A percentile compares a stretch with the other conserved stretches of the same genome.
Evolutionary conservation across 2,329 filamentous ascomycete genomes (phyloP).

Genomic region (Aspergillus hortae): DNA sequence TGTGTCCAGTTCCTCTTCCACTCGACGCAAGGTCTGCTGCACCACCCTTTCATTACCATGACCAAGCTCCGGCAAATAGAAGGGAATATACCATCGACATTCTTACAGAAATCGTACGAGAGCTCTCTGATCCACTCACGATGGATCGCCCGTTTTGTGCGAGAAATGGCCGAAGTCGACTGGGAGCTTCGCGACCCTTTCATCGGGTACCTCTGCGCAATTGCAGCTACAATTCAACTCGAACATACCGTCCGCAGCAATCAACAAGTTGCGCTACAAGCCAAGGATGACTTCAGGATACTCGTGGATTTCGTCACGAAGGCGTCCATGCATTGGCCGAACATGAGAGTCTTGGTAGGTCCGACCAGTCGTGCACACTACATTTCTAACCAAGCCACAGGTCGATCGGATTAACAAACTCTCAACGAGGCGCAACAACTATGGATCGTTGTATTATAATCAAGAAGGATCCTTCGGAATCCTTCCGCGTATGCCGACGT

Average conservation of each 20-base stretch:
- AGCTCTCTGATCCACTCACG: conserved; percentile 25
- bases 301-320: conserved; percentile 20
- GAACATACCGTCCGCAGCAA: conserved; percentile 25
- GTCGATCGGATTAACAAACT: conserved; percentile 18
- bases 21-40: conserved; percentile 20
- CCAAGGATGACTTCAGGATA: conserved; percentile 20
- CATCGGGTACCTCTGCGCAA: conserved; percentile 24
- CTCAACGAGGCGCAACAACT: conserved; percentile 19
- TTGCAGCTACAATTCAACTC: conserved; percentile 26
- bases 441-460: conserved; percentile 23
- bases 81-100: conserved; percentile 22
- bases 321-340: conserved; percentile 19
- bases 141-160: conserved; percentile 24
- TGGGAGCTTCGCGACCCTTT: conserved; percentile 22
- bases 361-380: too few species aligned
- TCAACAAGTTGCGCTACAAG: conserved; percentile 19
- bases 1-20: conserved; percentile 27
- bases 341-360: conserved; percentile 20
- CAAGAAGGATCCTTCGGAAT: conserved; percentile 22
- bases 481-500: conserved; percentile 22
- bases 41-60: conserved; percentile 27
- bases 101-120: conserved; percentile 26
- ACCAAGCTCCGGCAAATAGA: conserved; percentile 23
- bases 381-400: conserved; percentile 3
- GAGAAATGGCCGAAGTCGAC: conserved; percentile 22